Base-by-base conservation (phyloP, 2,329 filamentous ascomycete species). In the Endoconidiophora polonica region DNA sequence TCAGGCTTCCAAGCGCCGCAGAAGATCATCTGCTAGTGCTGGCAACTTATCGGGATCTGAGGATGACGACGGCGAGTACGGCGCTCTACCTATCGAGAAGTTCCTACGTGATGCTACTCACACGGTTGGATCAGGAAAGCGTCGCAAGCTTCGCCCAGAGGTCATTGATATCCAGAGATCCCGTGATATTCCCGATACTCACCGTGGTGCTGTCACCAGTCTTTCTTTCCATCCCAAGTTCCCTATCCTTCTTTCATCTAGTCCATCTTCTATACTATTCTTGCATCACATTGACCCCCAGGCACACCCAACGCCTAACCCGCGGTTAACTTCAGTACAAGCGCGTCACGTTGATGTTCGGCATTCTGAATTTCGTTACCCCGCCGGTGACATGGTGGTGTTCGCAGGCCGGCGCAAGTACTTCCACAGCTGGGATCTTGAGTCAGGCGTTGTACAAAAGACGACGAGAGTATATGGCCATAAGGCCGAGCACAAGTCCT, bases 341-440 rank as follows among this genome's bases (percentile, higher is more conserved):
- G 76, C 94, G 60, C 81, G 81, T 59, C 76, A 77, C 55, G 90
- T 87, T 0, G 84, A 88, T n/a, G 73, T 98, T 48, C 78, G 82
- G 52, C 86, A 83, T 9, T 86, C 88, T 5, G 76, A 83, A 37
- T 96, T 98, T 64, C 70, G 87, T 52, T 76, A 73, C 23, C 77
- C 82, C 3, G 67, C 68, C 14, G 86, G 84, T 55, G 79, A 83
- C 55, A 82, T 82, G 58, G 83, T 98, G 56, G 85, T 94, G 63
- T 84, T 95, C 53, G 83, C 87, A 16, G 88, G 88, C 37, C 81
- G 90, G 36, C 78, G 91, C 46, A 80, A 80, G 55, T 96, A 87
- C 68, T 95, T 96, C 65, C 91, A 96, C 66, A 80, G 83, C 56
- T 98, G 91, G 91, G 81, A 96, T 59, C 73, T 98, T 22, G 71